Percentiles rank a stretch among this genome's conserved stretches.
Conservation (phyloP, 2,329 filamentous ascomycete genomes). For the Leptographium galeiforme region DNA sequence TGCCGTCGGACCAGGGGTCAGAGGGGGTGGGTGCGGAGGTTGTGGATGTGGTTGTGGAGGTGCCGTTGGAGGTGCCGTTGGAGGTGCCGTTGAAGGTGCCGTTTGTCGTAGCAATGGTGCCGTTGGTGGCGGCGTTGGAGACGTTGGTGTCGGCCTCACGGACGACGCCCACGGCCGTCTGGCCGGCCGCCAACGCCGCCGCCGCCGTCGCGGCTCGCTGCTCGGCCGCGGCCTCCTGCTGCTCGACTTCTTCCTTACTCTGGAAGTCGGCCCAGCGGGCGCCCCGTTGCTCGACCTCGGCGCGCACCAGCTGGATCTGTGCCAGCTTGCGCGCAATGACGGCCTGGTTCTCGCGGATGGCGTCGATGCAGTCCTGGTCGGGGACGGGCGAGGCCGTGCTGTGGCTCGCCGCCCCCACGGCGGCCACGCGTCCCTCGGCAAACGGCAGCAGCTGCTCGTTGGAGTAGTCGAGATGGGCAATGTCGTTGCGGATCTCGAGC, state of each 20-base stretch:
- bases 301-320: conserved; percentile 48
- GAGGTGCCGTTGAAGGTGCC: background rate
- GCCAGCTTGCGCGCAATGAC: conserved; percentile 57
- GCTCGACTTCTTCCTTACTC: conserved; percentile 26
- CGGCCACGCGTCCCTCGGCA: conserved; percentile 34
- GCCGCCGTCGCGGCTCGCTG: conserved; percentile 2
- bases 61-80: background rate
- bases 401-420: conserved; percentile 15
- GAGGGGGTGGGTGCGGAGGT: conserved; percentile 1
- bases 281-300: conserved; percentile 49
- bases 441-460: conserved; percentile 61
- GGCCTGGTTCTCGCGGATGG: conserved; percentile 56
- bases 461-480: conserved; percentile 59
- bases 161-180: background rate
- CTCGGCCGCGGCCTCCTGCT: conserved; percentile 4
- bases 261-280: conserved; percentile 43
- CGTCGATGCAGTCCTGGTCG: conserved; percentile 60
- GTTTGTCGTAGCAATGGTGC: background rate
- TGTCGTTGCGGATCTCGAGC: conserved; percentile 61
- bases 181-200: background rate
- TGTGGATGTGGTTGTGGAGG: background rate
- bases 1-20: conserved; percentile 47
- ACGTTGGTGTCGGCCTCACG: no score
- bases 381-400: conserved; percentile 21
- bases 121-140: background rate